Conservation (phyloP, 495 filamentous ascomycete species). For the Hyaloscypha finlandica region DNA sequence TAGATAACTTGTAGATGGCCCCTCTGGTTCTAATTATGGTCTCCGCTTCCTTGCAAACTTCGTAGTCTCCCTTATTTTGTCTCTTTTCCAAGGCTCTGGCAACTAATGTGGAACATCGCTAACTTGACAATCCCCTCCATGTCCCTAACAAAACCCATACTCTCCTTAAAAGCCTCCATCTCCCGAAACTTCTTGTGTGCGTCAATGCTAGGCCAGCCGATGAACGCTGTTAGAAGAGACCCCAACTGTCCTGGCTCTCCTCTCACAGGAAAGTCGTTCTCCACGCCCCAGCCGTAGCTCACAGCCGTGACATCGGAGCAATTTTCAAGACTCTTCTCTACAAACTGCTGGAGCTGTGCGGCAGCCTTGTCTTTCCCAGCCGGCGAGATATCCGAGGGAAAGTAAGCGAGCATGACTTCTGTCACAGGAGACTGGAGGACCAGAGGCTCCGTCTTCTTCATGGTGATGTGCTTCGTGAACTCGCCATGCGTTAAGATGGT, state of each 20-base stretch:
- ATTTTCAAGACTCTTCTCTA: background rate
- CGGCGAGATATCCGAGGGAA: slow-evolving; percentile 2
- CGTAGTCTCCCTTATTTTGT: background rate
- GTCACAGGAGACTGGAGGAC: slow-evolving; percentile 12
- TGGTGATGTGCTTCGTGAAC: slow-evolving; percentile 12
- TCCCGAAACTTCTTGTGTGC: background rate
- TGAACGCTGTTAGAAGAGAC: background rate
- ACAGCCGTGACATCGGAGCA: background rate
- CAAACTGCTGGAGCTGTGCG: background rate
- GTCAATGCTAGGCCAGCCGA: slow-evolving; percentile 8
- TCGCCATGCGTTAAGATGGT: slow-evolving; percentile 9
- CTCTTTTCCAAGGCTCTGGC: background rate
- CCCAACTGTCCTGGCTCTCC: background rate
- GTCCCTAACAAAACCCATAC: background rate
- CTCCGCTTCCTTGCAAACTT: no score
- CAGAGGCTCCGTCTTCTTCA: background rate
- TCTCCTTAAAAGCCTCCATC: slow-evolving; percentile 10
- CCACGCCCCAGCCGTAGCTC: slow-evolving; percentile 7
- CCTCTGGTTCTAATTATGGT: no score
- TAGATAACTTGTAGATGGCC: no score
- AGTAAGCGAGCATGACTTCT: slow-evolving; percentile 6
- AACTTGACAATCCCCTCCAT: slow-evolving; percentile 14
- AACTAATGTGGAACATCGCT: slow-evolving; percentile 1
- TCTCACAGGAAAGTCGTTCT: slow-evolving; percentile 13
- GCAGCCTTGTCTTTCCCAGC: slow-evolving; percentile 8